A percentile compares a stretch with the other conserved stretches of the same genome.
phyloP scores from a whole-genome alignment of 2,329 filamentous ascomycete species.

The Xylariales sp. region DNA sequence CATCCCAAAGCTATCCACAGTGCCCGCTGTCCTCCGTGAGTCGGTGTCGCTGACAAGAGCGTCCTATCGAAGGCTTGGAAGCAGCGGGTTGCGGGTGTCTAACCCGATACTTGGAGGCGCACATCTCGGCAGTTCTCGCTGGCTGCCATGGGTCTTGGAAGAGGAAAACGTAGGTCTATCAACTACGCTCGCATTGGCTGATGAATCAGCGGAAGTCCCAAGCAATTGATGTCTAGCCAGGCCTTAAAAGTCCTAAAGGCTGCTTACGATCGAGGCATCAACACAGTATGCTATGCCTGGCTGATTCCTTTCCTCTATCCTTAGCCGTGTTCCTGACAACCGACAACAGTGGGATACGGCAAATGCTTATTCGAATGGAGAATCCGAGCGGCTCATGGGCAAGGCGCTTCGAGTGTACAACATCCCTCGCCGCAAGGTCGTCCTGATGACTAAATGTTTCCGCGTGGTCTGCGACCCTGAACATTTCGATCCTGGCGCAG shows the following conservation, averaged over 20 bases:
- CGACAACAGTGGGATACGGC: conserved; percentile 36
- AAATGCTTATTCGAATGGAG: conserved; percentile 57
- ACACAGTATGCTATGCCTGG: conserved; percentile 10
- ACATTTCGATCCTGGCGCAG: conserved; percentile 27
- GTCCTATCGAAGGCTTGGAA: conserved; percentile 9
- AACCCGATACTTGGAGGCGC: conserved; percentile 10
- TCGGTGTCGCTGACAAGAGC: no score
- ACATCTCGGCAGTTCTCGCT: conserved; percentile 6
- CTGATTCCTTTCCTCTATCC: neutral
- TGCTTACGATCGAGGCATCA: conserved; percentile 14
- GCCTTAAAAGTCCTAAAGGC: conserved; percentile 12
- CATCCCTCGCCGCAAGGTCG: conserved; percentile 60
- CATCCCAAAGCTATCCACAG: no score
- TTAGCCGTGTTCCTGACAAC: neutral
- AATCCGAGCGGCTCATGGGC: conserved; percentile 59
- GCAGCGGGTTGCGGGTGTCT: conserved; percentile 10
- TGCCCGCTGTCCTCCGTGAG: no score
- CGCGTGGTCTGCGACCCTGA: conserved; percentile 30
- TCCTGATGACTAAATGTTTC: conserved; percentile 54
- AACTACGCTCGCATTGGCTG: neutral
- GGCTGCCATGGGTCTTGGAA: conserved; percentile 9
- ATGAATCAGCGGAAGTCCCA: neutral
- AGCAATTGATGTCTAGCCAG: neutral
- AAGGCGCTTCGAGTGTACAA: conserved; percentile 59
- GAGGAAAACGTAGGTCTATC: conserved; percentile 4